A percentile compares a stretch with the other conserved stretches of the same genome.
Conservation (phyloP, 768 basidiomycete genomes). For the Suillus ampliporus region DNA sequence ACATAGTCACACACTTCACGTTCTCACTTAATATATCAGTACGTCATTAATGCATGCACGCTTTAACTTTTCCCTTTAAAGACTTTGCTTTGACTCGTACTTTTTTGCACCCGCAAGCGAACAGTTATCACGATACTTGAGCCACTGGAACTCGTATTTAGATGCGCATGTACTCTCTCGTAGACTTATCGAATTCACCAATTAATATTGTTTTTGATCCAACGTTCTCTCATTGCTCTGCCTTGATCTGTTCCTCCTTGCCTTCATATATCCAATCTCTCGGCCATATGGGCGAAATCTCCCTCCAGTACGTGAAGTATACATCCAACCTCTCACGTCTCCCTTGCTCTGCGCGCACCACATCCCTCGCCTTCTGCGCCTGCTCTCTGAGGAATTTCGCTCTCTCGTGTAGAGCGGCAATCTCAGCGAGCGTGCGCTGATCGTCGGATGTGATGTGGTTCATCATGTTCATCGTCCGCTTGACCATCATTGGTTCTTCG, state of each 20-base stretch:
- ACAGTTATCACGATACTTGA: too few species aligned
- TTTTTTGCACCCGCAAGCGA: too few species aligned
- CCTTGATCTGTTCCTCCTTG: not conserved
- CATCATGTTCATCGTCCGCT: conserved; percentile 34
- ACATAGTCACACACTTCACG: too few species aligned
- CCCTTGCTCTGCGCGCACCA: conserved; percentile 27
- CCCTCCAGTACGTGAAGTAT: conserved; percentile 35
- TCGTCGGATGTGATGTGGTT: conserved; percentile 28
- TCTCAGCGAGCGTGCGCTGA: conserved; percentile 18
- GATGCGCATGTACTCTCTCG: too few species aligned
- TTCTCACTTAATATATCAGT: too few species aligned
- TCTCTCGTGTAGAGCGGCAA: conserved; percentile 15
- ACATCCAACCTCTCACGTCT: conserved; percentile 33
- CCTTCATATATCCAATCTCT: conserved; percentile 29
- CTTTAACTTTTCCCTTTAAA: too few species aligned
- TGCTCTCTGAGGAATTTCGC: conserved; percentile 26
- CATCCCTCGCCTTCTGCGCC: conserved; percentile 28
- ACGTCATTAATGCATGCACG: too few species aligned
- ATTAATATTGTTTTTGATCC: too few species aligned
- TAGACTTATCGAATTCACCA: too few species aligned
- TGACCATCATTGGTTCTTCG: conserved; percentile 22
- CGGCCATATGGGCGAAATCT: conserved; percentile 30
- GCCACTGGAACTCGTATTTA: too few species aligned
- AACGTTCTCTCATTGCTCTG: too few species aligned
- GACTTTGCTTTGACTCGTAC: too few species aligned